Evolutionary conservation across 805 yeast genomes (phyloP), one percentile per base, ranked within the genome.

Genomic region (Yarrowia yakushimensis): DNA sequence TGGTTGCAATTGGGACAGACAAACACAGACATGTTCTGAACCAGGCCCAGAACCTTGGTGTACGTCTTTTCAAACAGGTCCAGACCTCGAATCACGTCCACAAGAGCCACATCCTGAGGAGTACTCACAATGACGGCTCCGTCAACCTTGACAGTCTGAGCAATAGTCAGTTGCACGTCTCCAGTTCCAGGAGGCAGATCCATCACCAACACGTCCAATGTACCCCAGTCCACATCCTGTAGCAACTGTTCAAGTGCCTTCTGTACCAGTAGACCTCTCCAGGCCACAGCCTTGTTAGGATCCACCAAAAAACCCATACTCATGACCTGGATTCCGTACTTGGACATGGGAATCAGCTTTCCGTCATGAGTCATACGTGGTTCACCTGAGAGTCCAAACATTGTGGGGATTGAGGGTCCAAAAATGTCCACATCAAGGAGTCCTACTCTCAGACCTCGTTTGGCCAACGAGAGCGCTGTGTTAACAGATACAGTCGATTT

Each of bases 171-270:
- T 69, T 90, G 96, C 0, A 88, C 85, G 70, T 90, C 96, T 18
- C 96, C 96, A 0, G 96, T 90, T 2, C 96, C 96, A 0, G 96
- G 96, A 0, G 96, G 96, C 88, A 90, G 81, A 68, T 90, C 96
- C 11, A 90, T 76, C 1, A 90, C 86, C 52, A 90, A 75, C 22
- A 84, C 79, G 70, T 90, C 96, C 45, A 89, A 70, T 5, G 72
- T 70, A 27, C 78, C 76, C 96, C 96, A 90, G 46, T 84, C 81
- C 1, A 90, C 96, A 62, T 90, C 96, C 68, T 86, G 90, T 10
- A 90, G 70, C n/a, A 90, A 77, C 69, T 90, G 96, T 67, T 90
- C 90, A 23, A 90, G 72, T 0, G 96, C 96, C 71, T 90, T 90
- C 83, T 87, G 90, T 20, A 90, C 92, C 84, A 90, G 84, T 42